Conservation (phyloP, 768 basidiomycete species). For the Serpula lacrymans region DNA sequence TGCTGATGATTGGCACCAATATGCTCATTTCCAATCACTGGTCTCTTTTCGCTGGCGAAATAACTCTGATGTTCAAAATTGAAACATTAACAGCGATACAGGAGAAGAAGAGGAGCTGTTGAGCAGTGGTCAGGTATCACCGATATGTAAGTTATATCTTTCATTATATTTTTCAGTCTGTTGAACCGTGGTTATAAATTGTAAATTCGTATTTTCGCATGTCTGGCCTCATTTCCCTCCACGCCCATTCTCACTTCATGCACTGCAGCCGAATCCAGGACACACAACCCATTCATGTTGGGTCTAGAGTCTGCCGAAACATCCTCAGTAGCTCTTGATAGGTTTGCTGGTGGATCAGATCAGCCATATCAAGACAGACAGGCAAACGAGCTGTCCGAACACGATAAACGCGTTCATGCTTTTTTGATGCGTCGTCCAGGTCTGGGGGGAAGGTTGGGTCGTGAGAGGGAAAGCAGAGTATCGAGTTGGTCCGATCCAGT, state of each 20-base stretch:
- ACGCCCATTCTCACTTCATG: conserved; percentile 6
- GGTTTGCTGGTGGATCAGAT: neutral
- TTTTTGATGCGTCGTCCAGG: conserved; percentile 9
- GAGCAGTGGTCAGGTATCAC: conserved; percentile 77
- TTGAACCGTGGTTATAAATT: too few relatives aligned
- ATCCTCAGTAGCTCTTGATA: neutral
- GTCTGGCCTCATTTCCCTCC: neutral
- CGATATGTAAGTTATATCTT: conserved; percentile 58
- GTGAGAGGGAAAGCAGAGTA: conserved; percentile 28
- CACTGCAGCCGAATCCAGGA: conserved; percentile 21
- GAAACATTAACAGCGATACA: conserved; percentile 21
- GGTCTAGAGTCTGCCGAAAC: conserved; percentile 25
- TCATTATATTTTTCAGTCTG: neutral
- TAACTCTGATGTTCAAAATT: neutral
- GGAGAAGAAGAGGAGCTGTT: conserved; percentile 64
- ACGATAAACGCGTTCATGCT: conserved; percentile 33
- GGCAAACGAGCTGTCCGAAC: conserved; percentile 21
- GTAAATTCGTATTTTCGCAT: too few relatives aligned
- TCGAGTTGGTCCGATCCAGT: conserved; percentile 56
- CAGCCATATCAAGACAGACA: too few relatives aligned
- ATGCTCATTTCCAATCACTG: conserved; percentile 6
- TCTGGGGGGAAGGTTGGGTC: conserved; percentile 1
- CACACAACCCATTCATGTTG: conserved; percentile 19
- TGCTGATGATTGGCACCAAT: too few relatives aligned
- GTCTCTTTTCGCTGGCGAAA: neutral